Evolutionary conservation across 148 eudicot genomes (phyloP).

Genomic region (Silene uniflora): DNA sequence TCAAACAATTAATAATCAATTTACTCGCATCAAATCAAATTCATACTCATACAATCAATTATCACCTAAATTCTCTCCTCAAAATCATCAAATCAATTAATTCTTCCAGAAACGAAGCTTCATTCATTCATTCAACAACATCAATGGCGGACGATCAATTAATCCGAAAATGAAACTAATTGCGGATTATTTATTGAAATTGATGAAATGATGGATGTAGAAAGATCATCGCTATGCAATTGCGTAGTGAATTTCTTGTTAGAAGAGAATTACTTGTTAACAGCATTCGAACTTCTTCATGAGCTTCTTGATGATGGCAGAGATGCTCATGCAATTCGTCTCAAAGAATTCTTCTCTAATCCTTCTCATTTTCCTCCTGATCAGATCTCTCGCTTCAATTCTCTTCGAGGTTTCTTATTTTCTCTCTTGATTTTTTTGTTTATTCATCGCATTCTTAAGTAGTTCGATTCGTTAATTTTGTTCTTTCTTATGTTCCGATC

Average conservation of each 20-base stretch:
- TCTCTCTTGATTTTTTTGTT: too few species aligned
- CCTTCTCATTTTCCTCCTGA: constrained; percentile 86
- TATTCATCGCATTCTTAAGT: too few species aligned
- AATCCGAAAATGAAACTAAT: neutral
- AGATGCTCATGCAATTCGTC: constrained; percentile 91
- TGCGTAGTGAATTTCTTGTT: constrained; percentile 94
- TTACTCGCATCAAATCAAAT: neutral
- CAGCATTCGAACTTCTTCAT: constrained; percentile 98
- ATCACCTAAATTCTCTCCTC: neutral
- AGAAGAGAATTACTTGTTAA: constrained; percentile 83
- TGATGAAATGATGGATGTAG: constrained; percentile 66
- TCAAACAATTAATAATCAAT: neutral
- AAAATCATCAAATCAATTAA: neutral
- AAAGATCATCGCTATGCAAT: constrained; percentile 93
- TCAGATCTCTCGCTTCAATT: constrained; percentile 91
- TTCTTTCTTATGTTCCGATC: neutral
- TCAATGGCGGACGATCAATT: constrained; percentile 7
- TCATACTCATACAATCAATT: neutral
- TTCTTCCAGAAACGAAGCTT: neutral
- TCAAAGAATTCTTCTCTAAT: constrained; percentile 83
- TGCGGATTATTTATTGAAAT: neutral
- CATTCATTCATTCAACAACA: neutral
- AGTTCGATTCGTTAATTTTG: neutral
- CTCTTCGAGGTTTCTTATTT: constrained; percentile 59
- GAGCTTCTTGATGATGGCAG: constrained; percentile 99